Evolutionary conservation across 768 basidiomycete species (phyloP).

Genomic region (Serpula lacrymans): DNA sequence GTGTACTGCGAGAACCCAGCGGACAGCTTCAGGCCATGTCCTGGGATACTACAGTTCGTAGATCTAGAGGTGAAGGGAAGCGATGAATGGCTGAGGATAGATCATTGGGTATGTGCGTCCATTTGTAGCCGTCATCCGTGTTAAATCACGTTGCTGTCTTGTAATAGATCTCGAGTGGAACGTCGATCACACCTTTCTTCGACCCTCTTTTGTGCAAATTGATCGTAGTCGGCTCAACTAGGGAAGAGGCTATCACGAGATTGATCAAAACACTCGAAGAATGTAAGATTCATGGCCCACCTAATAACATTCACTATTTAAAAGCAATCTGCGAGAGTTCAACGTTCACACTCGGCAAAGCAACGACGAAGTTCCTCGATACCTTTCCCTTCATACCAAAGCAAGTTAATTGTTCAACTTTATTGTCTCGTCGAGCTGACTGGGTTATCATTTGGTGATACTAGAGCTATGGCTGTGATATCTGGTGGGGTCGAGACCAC

Average conservation of each 20-base stretch:
- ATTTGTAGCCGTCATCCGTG: too few relatives aligned
- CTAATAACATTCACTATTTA: slow-evolving; percentile 57
- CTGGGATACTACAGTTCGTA: slow-evolving; percentile 61
- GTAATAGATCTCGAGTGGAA: slow-evolving; percentile 46
- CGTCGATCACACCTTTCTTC: slow-evolving; percentile 48
- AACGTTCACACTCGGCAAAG: slow-evolving; percentile 38
- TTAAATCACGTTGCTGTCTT: slow-evolving; percentile 5
- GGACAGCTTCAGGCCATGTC: slow-evolving; percentile 52
- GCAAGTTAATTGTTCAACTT: slow-evolving; percentile 24
- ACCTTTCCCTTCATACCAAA: slow-evolving; percentile 38
- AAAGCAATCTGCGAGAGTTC: slow-evolving; percentile 38
- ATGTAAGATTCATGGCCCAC: slow-evolving; percentile 50
- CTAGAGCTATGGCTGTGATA: slow-evolving; percentile 50
- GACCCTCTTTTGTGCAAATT: slow-evolving; percentile 62
- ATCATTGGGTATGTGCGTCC: slow-evolving; percentile 45
- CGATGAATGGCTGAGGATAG: slow-evolving; percentile 56
- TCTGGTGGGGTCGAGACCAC: slow-evolving; percentile 54
- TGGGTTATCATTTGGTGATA: too few relatives aligned
- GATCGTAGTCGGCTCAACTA: slow-evolving; percentile 45
- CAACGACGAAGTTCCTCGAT: slow-evolving; percentile 49
- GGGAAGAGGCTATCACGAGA: slow-evolving; percentile 43
- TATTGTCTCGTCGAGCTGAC: neutral
- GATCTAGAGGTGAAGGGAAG: slow-evolving; percentile 25
- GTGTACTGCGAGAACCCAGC: slow-evolving; percentile 64
- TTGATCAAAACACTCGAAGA: slow-evolving; percentile 36